Conservation (phyloP, 2,329 filamentous ascomycete genomes). For the Verticillium klebahnii region DNA sequence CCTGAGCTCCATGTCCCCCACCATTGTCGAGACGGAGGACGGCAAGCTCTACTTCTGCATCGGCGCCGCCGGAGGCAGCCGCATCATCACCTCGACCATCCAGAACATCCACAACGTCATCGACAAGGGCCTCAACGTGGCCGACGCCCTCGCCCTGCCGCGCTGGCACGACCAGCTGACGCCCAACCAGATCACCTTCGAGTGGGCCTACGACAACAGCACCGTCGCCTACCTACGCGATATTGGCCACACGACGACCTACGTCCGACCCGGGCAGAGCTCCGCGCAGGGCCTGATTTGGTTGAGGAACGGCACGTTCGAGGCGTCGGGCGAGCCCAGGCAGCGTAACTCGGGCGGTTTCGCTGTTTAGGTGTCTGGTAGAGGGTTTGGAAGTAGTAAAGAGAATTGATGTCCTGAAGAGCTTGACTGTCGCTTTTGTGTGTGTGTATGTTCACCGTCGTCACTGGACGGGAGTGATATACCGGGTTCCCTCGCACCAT, state of each 20-base stretch:
- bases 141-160: conserved; percentile 61
- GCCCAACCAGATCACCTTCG: conserved; percentile 64
- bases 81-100: conserved; percentile 80
- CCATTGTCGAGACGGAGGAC: conserved; percentile 69
- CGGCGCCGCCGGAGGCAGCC: conserved; percentile 75
- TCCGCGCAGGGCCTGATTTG: conserved; percentile 68
- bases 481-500: too few species aligned
- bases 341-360: conserved; percentile 70
- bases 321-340: conserved; percentile 79
- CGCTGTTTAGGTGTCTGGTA: conserved; percentile 27
- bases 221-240: conserved; percentile 63
- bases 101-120: conserved; percentile 73
- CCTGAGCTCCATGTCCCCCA: conserved; percentile 70
- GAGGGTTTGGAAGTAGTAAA: background rate
- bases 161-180: conserved; percentile 79
- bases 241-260: conserved; percentile 71
- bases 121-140: conserved; percentile 57
- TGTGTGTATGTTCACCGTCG: background rate
- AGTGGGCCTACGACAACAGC: conserved; percentile 66
- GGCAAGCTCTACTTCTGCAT: conserved; percentile 66
- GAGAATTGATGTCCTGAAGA: background rate
- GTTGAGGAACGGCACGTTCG: conserved; percentile 62
- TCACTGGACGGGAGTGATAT: too few species aligned
- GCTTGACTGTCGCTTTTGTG: background rate
- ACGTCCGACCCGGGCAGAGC: conserved; percentile 61